Conservation (phyloP, 164 flowering plant species). For the Aristolochia contorta region DNA sequence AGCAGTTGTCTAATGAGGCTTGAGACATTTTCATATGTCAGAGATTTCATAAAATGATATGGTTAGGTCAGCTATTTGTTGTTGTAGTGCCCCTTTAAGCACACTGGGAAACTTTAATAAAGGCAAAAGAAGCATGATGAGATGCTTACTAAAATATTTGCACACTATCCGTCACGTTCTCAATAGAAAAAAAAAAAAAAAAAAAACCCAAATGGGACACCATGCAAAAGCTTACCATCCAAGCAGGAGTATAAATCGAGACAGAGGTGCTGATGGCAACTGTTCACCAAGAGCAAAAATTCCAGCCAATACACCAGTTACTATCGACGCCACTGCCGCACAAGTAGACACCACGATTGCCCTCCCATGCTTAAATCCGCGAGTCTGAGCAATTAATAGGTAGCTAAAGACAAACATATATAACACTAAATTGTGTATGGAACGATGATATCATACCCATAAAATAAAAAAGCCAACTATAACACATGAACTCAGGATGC, state of each 20-base stretch:
- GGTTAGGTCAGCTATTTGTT: not conserved
- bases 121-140: not conserved
- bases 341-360: slow-evolving; percentile 96
- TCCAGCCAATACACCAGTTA: slow-evolving; percentile 95
- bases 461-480: too few relatives aligned
- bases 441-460: too few relatives aligned
- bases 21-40: too few relatives aligned
- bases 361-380: slow-evolving; percentile 94
- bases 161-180: not conserved
- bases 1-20: too few relatives aligned
- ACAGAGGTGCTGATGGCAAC: slow-evolving; percentile 66
- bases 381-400: slow-evolving; percentile 36
- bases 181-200: not conserved
- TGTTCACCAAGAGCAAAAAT: slow-evolving; percentile 90
- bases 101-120: not conserved
- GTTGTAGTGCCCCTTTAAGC: not conserved
- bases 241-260: slow-evolving; percentile 63
- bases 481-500: too few relatives aligned
- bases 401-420: too few relatives aligned
- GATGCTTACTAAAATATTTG: not conserved
- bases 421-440: too few relatives aligned
- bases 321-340: slow-evolving; percentile 93
- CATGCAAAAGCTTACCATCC: slow-evolving; percentile 55
- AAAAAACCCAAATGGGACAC: slow-evolving; percentile 2
- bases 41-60: too few relatives aligned